Conservation (phyloP, 164 flowering plant genomes). For the Vitis cinerea region DNA sequence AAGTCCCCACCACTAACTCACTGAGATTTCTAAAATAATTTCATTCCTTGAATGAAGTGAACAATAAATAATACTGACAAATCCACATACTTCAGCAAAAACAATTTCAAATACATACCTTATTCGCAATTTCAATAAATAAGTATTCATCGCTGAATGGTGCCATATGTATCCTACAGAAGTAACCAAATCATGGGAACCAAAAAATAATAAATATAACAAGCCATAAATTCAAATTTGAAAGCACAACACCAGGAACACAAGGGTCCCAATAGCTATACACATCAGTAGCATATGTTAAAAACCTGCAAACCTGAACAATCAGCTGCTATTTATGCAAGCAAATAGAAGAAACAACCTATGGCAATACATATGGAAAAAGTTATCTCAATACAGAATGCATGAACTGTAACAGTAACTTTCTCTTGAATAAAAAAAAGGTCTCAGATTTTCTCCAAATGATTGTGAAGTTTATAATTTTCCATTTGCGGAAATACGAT, state of each 20-base stretch:
- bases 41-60: not conserved
- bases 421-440: too few species aligned
- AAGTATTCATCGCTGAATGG: constrained; percentile 97
- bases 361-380: too few species aligned
- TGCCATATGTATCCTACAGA: constrained; percentile 92
- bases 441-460: too few species aligned
- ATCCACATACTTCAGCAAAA: not conserved
- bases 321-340: too few species aligned
- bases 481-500: not conserved
- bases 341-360: too few species aligned
- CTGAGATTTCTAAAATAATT: not conserved
- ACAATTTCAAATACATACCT: constrained; percentile 48
- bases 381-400: too few species aligned
- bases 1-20: not conserved
- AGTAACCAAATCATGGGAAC: constrained; percentile 14
- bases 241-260: not conserved
- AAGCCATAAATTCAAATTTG: not conserved
- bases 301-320: too few species aligned
- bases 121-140: constrained; percentile 90
- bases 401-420: too few species aligned
- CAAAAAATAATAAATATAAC: not conserved
- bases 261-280: not conserved
- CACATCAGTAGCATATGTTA: not conserved
- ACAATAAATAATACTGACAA: not conserved
- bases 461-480: not conserved